Evolutionary conservation across 2,329 filamentous ascomycete species (phyloP), one percentile per base, ranked within the genome.

Genomic region (Monilinia vaccinii-corymbosi): DNA sequence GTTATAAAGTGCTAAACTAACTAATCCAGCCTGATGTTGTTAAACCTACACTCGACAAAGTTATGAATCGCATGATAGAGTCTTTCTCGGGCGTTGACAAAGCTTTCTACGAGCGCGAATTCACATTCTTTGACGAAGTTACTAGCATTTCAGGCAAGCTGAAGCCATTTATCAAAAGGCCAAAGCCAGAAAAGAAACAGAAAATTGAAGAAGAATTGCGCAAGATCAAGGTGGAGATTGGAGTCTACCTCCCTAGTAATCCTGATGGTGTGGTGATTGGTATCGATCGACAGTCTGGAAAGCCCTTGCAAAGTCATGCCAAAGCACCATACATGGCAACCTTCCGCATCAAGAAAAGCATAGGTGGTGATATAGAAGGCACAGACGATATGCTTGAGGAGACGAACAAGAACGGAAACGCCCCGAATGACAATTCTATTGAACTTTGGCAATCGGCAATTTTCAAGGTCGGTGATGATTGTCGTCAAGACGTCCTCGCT

Each of bases 401-500:
- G 50, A 71, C 76, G 2, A 75, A 75, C 55, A 76, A 77, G 59
- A 62, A 66, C 45, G 73, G 71, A 7, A 69, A 70, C 21, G 66
- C 67, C 23, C 71, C 70, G 9, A 68, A 69, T 32, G 75, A 76
- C 57, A 83, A 81, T 68, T 89, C 85, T 0, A 84, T 96, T 66
- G 95, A 99, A 73, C 88, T 93, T n/a, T 97, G 94, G 95, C 94
- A 99, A 74, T 96, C 91, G 2, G 94, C 93, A 60, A 99, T 99
- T 71, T 99, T 99, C 85, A 99, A 99, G 74, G 95, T 99, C 52
- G 94, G 94, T 63, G 94, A 99, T 72, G 94, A 99, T 74, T 97
- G 94, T 72, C 88, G 94, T 55, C 94, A 99, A 75, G 95, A 99
- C 69, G 89, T 99, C 56, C 80, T 99, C 62, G 94, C 94, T 2